Evolutionary conservation across 2,329 filamentous ascomycete genomes (phyloP).

Genomic region (Penicillium sp.): DNA sequence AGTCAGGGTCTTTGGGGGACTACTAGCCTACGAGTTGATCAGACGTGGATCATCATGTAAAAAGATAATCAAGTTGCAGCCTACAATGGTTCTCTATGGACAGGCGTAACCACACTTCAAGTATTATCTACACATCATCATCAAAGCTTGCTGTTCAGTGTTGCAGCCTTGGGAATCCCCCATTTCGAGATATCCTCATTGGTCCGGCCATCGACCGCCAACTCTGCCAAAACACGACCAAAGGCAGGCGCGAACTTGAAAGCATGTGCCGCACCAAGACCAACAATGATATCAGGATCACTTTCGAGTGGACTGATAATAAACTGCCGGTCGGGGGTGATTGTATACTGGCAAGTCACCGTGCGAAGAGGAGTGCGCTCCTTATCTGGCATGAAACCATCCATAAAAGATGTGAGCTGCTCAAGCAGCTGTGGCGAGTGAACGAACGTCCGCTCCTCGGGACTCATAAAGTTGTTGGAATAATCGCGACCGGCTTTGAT

Average conservation of each 20-base stretch:
- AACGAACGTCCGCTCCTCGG: slow-evolving; percentile 30
- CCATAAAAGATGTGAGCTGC: slow-evolving; percentile 22
- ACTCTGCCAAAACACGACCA: slow-evolving; percentile 25
- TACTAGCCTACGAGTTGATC: background rate
- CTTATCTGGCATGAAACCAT: slow-evolving; percentile 23
- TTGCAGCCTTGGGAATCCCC: slow-evolving; percentile 15
- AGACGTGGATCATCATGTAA: background rate
- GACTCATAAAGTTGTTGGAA: slow-evolving; percentile 27
- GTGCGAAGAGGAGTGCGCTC: slow-evolving; percentile 25
- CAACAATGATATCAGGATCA: slow-evolving; percentile 23
- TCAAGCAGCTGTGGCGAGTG: slow-evolving; percentile 24
- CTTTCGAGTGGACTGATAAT: slow-evolving; percentile 27
- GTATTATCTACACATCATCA: background rate
- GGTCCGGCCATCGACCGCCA: slow-evolving; percentile 26
- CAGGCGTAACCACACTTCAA: background rate
- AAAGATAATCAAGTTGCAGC: background rate
- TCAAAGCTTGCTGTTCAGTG: slow-evolving; percentile 13
- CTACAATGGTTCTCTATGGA: background rate
- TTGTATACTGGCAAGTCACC: slow-evolving; percentile 30
- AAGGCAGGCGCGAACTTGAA: slow-evolving; percentile 30
- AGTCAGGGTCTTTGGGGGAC: slow-evolving; percentile 8
- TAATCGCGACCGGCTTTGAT: slow-evolving; percentile 29
- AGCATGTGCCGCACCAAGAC: slow-evolving; percentile 25
- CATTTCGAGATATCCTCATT: slow-evolving; percentile 28
- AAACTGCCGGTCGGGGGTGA: slow-evolving; percentile 30